Percentiles rank a stretch among this genome's conserved stretches.
Evolutionary conservation across 768 basidiomycete species (phyloP).

Genomic region (Phaeotremella skinneri): DNA sequence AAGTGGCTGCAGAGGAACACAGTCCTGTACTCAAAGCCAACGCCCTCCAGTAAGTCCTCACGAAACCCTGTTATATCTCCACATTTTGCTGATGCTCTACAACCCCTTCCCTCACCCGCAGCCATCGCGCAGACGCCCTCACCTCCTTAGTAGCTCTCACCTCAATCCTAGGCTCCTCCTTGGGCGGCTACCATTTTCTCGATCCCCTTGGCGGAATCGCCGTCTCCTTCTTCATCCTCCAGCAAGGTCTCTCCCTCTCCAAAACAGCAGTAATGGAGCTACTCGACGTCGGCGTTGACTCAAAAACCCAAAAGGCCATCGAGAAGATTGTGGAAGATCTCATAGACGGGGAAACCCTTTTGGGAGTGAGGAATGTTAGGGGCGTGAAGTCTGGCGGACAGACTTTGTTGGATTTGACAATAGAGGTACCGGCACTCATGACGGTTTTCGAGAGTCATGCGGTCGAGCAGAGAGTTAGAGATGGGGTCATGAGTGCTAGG

Average conservation of each 20-base stretch:
- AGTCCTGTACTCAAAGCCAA: conserved; percentile 93
- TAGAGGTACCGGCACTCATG: conserved; percentile 62
- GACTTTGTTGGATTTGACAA: conserved; percentile 77
- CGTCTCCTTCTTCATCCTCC: conserved; percentile 84
- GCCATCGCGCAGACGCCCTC: conserved; percentile 92
- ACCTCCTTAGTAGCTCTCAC: conserved; percentile 86
- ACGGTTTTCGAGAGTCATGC: conserved; percentile 61
- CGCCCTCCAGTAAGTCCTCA: conserved; percentile 66
- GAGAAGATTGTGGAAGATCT: conserved; percentile 62
- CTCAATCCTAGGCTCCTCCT: conserved; percentile 85
- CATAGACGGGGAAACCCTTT: conserved; percentile 45
- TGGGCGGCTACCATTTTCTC: conserved; percentile 70
- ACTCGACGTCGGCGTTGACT: conserved; percentile 75
- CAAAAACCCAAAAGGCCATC: conserved; percentile 59
- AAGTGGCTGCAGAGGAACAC: conserved; percentile 84
- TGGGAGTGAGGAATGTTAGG: conserved; percentile 46
- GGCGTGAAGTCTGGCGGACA: conserved; percentile 54
- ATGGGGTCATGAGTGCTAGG: conserved; percentile 46
- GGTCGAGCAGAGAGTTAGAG: conserved; percentile 64
- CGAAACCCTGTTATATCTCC: not conserved
- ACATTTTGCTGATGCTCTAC: not conserved
- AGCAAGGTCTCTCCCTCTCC: conserved; percentile 69
- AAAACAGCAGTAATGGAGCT: conserved; percentile 73
- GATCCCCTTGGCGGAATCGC: conserved; percentile 91
- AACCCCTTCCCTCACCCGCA: conserved; percentile 6